These are phyloP conservation scores for Suillus variegatus DNA, from an alignment of 768 basidiomycete genomes.

Conservation along the genomic window DNA sequence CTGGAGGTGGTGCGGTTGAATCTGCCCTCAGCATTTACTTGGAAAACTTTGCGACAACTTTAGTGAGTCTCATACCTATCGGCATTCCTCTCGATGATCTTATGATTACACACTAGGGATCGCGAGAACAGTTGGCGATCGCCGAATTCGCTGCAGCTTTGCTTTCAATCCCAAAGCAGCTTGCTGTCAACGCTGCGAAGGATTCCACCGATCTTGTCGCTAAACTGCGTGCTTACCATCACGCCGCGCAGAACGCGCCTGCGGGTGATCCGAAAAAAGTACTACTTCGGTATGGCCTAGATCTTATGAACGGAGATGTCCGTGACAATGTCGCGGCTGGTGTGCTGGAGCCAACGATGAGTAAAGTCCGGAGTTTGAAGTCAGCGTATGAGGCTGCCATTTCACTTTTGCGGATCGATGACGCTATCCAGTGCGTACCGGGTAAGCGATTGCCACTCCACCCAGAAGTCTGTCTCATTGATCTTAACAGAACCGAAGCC, in stretches of 20 bases:
- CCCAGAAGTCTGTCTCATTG: conserved; percentile 17
- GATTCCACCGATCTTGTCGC: conserved; percentile 98
- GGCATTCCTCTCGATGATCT: background rate
- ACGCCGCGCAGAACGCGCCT: conserved; percentile 92
- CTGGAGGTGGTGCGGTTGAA: conserved; percentile 97
- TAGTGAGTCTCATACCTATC: conserved; percentile 55
- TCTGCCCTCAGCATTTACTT: conserved; percentile 95
- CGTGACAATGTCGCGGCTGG: conserved; percentile 94
- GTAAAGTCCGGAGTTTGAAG: conserved; percentile 96
- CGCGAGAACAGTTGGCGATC: conserved; percentile 96
- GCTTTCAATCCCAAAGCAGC: conserved; percentile 93
- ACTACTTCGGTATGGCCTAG: conserved; percentile 90
- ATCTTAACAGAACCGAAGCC: conserved; percentile 60
- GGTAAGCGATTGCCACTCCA: conserved; percentile 48
- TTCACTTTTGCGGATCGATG: conserved; percentile 91
- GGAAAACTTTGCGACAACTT: conserved; percentile 97
- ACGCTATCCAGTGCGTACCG: conserved; percentile 89
- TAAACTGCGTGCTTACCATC: conserved; percentile 95
- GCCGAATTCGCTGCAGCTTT: conserved; percentile 97
- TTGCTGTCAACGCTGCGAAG: conserved; percentile 97
- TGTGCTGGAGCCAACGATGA: conserved; percentile 93
- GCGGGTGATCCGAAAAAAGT: conserved; percentile 89
- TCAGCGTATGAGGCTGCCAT: conserved; percentile 97
- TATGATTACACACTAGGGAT: conserved; percentile 62
- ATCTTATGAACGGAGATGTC: conserved; percentile 92